Base-by-base conservation (phyloP, 305 asterid genomes). In the Fraxinus sp. region DNA sequence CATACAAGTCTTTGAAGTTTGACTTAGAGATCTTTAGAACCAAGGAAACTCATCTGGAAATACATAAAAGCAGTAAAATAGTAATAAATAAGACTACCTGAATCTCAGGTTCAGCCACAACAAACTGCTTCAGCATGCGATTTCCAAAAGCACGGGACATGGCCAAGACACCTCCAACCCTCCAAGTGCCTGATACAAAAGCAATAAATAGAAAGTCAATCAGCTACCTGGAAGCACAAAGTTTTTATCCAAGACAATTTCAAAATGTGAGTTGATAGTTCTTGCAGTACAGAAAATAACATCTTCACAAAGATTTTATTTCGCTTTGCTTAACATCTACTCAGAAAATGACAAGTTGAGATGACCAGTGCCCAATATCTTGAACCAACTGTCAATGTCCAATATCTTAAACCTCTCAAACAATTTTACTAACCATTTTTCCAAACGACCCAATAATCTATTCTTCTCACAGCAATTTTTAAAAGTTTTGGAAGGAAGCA, bases 121-220 rank as follows among this genome's bases (percentile, higher is more conserved):
- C 99, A 81, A 88, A 94, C 82, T 94, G 99, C 88, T 96, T 96
- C 87, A 96, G 93, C 99, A 94, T 92, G 81, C 98, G 99, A 84
- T 94, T 94, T 49, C 99, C 99, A 83, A 96, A 96, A 81, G 99
- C 99, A 87, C 99, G 99, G 28, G 99, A 96, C 99, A 96, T 96
- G 73, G 99, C 99, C 90, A 96, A 86, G 79, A 96, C 98, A 83
- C 99, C 98, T 84, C 99, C 99, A 84, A 96, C 99, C 87, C 99
- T 93, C 99, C 99, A 96, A 79, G 99, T 96, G 83, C 99, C 99
- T 96, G 86, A 81, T 80, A 81, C 62, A 84, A 81, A 76, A 84
- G 71, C 64, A 78, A 28, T 26, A 75, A 35, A n/a, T 26, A 6
- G 18, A 83, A 80, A 72, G 44, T 78, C 74, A 72, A 22, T 18